Evolutionary conservation across 2,329 filamentous ascomycete genomes (phyloP), one percentile per base, ranked within the genome.

Genomic region (Grosmannia clavigera): DNA sequence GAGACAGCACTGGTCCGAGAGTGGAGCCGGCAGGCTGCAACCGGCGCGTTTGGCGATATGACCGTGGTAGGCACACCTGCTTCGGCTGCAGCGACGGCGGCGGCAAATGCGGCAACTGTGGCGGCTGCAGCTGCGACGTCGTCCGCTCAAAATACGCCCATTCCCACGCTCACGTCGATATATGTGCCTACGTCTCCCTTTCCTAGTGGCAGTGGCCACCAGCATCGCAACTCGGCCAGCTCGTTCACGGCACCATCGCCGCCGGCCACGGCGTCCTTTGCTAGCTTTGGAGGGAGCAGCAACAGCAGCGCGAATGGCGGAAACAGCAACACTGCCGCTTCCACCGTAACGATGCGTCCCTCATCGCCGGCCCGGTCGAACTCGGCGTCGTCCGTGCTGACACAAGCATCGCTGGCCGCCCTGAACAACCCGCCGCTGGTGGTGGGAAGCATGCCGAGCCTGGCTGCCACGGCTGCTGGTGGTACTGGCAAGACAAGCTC

Each of bases 281-380:
- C 81, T 60, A 79, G 80, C 19, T 81, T 51, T 7, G 48, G n/a
- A n/a, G 19, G 43, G 16, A 25, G 7, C 54, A 43, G 54, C 54
- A 27, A n/a, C 54, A 27, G n/a, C n/a, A 40, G 14, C 12, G 16
- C 2, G 12, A 40, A 40, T 16, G 14, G 40, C n/a, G 25, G 19
- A 5, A 27, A 27, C 46, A 25, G 46, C n/a, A 50, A 50, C n/a
- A 6, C 50, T 29, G 10, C 50, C 4, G 22, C 25, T 2, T 12
- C 50, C 2, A 14, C 27, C 9, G 22, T 12, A 22, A n/a, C 50
- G 11, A 16, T 82, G 53, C 83, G 87, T 29, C 88, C 90, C 4
- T 82, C 86, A 2, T 94, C 89, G 25, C 91, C 90, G 12, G 82
- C 90, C 1, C 80, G 91, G 62, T 92, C 90, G n/a, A 95, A 90